Evolutionary conservation across 164 flowering plant species (phyloP).

Genomic region (Vitis riparia): DNA sequence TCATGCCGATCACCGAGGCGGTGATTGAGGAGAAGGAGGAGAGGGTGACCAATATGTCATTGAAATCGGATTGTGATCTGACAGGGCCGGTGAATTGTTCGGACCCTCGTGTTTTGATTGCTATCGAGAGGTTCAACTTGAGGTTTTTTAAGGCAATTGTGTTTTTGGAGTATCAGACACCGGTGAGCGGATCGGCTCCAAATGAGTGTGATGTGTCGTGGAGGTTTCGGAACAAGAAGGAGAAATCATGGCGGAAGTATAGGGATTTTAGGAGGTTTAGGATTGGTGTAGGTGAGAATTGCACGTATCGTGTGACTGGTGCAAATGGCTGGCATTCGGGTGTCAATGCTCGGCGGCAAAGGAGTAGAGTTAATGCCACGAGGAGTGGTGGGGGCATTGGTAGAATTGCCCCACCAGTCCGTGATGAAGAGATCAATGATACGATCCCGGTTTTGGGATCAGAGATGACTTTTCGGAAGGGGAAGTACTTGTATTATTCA

Average conservation of each 20-base stretch:
- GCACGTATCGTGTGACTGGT: conserved; percentile 46
- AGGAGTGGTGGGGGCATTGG: conserved; percentile 17
- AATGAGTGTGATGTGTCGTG: conserved; percentile 92
- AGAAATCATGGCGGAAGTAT: conserved; percentile 95
- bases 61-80: conserved; percentile 27
- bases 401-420: conserved; percentile 23
- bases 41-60: conserved; percentile 25
- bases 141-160: conserved; percentile 63
- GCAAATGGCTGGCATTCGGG: conserved; percentile 88
- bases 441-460: conserved; percentile 72
- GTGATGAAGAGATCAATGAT: conserved; percentile 84
- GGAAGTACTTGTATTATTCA: conserved; percentile 83
- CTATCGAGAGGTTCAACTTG: conserved; percentile 72
- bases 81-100: conserved; percentile 63
- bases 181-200: conserved; percentile 70
- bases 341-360: conserved; percentile 62
- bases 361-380: conserved; percentile 17
- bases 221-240: conserved; percentile 88
- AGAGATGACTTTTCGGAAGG: conserved; percentile 57
- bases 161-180: conserved; percentile 75
- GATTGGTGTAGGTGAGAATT: conserved; percentile 60
- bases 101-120: conserved; percentile 67
- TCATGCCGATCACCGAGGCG: conserved; percentile 36
- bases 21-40: conserved; percentile 49
- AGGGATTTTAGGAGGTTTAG: conserved; percentile 86